A percentile compares a stretch with the other conserved stretches of the same genome.
Evolutionary conservation across 164 flowering plant genomes (phyloP).

Genomic region (Stephania yunnanensis): DNA sequence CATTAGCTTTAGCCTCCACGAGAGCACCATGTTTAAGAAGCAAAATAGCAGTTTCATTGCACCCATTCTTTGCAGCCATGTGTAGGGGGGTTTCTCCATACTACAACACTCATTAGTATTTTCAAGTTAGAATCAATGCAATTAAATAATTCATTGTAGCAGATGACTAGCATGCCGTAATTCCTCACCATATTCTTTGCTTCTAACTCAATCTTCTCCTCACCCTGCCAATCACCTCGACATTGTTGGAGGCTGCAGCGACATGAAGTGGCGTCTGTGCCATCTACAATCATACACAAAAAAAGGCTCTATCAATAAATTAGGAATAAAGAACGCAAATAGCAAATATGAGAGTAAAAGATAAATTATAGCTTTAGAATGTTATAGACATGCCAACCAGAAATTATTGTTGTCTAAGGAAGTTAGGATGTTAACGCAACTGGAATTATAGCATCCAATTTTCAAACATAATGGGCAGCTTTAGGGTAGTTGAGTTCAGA

Average conservation of each 20-base stretch:
- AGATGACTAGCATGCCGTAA: background rate
- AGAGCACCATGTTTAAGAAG: conserved; percentile 83
- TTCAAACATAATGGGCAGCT: background rate
- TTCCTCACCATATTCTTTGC: conserved; percentile 83
- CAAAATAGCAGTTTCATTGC: conserved; percentile 64
- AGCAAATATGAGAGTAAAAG: background rate
- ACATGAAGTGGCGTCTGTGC: conserved; percentile 93
- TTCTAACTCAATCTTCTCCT: conserved; percentile 74
- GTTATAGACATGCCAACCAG: background rate
- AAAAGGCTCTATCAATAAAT: background rate
- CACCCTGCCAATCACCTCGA: conserved; percentile 60
- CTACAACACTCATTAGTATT: conserved; percentile 33
- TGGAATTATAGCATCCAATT: background rate
- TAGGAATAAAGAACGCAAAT: background rate
- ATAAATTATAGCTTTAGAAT: background rate
- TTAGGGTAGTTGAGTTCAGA: no score
- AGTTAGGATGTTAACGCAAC: background rate
- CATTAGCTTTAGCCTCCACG: conserved; percentile 91
- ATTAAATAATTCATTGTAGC: background rate
- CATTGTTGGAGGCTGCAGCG: conserved; percentile 69
- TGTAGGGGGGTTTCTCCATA: conserved; percentile 98
- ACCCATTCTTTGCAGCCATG: conserved; percentile 98
- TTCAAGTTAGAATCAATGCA: background rate
- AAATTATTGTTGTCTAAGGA: background rate
- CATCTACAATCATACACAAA: conserved; percentile 49